Conservation (phyloP, 2,329 filamentous ascomycete genomes). For the Colletotrichum eleusines region DNA sequence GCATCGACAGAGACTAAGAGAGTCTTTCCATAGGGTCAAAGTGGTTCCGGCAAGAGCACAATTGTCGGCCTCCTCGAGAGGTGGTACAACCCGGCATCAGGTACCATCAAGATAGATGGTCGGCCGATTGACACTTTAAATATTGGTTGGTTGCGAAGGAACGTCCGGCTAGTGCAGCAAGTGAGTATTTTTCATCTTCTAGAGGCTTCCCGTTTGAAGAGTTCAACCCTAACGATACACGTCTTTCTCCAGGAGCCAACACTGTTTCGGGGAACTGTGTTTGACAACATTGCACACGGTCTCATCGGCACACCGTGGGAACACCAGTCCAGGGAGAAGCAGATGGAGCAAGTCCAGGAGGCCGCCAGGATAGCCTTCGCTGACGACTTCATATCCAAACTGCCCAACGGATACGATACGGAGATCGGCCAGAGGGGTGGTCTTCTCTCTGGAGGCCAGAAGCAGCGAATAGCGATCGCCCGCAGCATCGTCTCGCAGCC, state of each 20-base stretch:
- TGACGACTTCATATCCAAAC: constrained; percentile 44
- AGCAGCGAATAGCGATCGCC: constrained; percentile 74
- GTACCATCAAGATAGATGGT: constrained; percentile 48
- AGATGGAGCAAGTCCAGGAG: constrained; percentile 32
- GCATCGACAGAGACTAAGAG: neutral
- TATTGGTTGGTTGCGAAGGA: constrained; percentile 48
- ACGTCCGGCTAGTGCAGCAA: constrained; percentile 49
- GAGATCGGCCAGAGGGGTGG: constrained; percentile 45
- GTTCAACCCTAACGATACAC: neutral
- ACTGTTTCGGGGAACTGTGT: constrained; percentile 44
- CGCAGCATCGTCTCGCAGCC: constrained; percentile 67
- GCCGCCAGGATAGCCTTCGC: constrained; percentile 45
- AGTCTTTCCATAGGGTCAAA: constrained; percentile 61
- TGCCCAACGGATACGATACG: constrained; percentile 45
- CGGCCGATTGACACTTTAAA: constrained; percentile 46
- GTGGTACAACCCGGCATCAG: constrained; percentile 63
- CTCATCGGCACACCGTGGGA: constrained; percentile 40
- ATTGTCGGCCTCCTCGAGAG: constrained; percentile 75
- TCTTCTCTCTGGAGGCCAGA: constrained; percentile 66
- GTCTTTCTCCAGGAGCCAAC: constrained; percentile 41
- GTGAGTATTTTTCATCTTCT: rapidly evolving
- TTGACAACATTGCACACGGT: constrained; percentile 45
- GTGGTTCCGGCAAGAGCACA: constrained; percentile 76
- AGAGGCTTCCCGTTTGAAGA: rapidly evolving
- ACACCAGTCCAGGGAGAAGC: constrained; percentile 11